phyloP scores from a whole-genome alignment of 2,329 filamentous ascomycete genomes.

The Hymenoscyphus fructigenus region DNA sequence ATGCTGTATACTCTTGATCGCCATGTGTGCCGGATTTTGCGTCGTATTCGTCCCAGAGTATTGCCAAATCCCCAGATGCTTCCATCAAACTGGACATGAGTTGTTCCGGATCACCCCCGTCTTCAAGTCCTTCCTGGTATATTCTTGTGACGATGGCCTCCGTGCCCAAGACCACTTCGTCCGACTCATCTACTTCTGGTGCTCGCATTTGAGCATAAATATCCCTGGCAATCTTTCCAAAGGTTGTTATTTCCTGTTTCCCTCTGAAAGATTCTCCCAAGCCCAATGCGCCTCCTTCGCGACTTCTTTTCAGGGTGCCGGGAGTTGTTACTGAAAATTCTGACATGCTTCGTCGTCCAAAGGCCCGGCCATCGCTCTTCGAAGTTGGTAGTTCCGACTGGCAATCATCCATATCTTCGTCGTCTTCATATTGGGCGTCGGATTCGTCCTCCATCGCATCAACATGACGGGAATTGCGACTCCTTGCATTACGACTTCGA shows the following conservation, averaged over 20 bases:
- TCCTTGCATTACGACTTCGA: slow-evolving; percentile 38
- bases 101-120: slow-evolving; percentile 53
- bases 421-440: slow-evolving; percentile 42
- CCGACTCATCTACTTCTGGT: slow-evolving; percentile 65
- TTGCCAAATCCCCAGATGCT: slow-evolving; percentile 51
- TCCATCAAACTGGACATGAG: slow-evolving; percentile 49
- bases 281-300: slow-evolving; percentile 17
- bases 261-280: slow-evolving; percentile 21
- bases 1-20: slow-evolving; percentile 55
- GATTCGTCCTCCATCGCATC: slow-evolving; percentile 40
- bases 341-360: slow-evolving; percentile 48
- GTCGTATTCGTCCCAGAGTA: slow-evolving; percentile 55
- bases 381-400: slow-evolving; percentile 34
- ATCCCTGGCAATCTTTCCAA: slow-evolving; percentile 70
- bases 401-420: slow-evolving; percentile 31
- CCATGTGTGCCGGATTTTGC: slow-evolving; percentile 46
- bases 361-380: slow-evolving; percentile 30
- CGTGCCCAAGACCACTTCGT: slow-evolving; percentile 70
- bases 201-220: slow-evolving; percentile 59
- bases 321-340: slow-evolving; percentile 36
- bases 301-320: slow-evolving; percentile 21
- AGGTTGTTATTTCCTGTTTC: slow-evolving; percentile 36
- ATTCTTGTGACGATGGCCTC: slow-evolving; percentile 68
- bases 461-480: slow-evolving; percentile 36
- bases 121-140: slow-evolving; percentile 61